phyloP scores from a whole-genome alignment of 768 basidiomycete genomes.

The Boletus rufocinnamomeus region DNA sequence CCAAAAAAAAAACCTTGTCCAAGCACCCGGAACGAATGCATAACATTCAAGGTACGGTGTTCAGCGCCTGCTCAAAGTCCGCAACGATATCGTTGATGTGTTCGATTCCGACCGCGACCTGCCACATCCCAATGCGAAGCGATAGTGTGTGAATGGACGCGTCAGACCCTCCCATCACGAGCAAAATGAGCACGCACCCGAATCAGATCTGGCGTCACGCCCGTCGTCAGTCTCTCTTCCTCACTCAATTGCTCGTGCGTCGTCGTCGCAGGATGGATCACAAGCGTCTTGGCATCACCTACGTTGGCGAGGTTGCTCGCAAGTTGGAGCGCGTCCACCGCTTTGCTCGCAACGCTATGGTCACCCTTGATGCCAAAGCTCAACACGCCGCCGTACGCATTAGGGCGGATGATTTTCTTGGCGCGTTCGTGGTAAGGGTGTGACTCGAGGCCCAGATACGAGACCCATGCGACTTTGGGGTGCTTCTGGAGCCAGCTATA shows the following conservation, averaged over 20 bases:
- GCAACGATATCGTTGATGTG: conserved; percentile 49
- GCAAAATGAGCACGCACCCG: conserved; percentile 42
- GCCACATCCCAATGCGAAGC: neutral
- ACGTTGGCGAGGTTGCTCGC: conserved; percentile 76
- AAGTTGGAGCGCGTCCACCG: conserved; percentile 71
- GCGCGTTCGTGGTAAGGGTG: conserved; percentile 67
- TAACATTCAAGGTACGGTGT: conserved; percentile 16
- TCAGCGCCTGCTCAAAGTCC: conserved; percentile 46
- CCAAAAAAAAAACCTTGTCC: neutral
- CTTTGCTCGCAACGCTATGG: conserved; percentile 48
- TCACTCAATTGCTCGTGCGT: conserved; percentile 58
- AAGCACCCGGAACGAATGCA: neutral
- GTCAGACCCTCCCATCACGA: neutral
- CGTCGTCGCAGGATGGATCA: conserved; percentile 59
- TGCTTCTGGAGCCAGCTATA: conserved; percentile 59
- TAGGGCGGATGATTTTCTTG: conserved; percentile 50
- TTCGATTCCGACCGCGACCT: conserved; percentile 49
- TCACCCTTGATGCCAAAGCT: conserved; percentile 76
- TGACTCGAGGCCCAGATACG: conserved; percentile 66
- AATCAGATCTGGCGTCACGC: conserved; percentile 58
- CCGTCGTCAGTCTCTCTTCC: conserved; percentile 49
- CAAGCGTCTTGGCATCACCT: conserved; percentile 63
- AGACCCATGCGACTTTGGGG: conserved; percentile 72
- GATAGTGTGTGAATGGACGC: neutral
- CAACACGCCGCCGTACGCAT: conserved; percentile 70